Evolutionary conservation across 2,329 filamentous ascomycete species (phyloP).

Genomic region (Curvularia sp.): DNA sequence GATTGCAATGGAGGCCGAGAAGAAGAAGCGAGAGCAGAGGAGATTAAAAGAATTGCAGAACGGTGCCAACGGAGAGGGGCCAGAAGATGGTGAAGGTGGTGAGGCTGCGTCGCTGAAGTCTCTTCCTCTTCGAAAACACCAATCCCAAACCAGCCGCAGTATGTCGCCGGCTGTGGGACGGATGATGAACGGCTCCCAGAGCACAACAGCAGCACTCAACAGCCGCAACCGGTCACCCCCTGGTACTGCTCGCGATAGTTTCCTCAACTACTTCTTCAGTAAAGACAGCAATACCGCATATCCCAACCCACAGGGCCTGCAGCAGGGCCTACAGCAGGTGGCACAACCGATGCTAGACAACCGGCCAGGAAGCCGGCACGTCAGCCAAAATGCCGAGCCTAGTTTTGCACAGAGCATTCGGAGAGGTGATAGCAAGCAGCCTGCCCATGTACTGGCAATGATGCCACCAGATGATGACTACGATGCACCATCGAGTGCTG

Average conservation of each 20-base stretch:
- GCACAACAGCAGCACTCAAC: slow-evolving; percentile 71
- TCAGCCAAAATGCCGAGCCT: slow-evolving; percentile 79
- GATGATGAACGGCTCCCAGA: slow-evolving; percentile 65
- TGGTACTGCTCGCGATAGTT: slow-evolving; percentile 78
- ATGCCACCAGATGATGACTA: slow-evolving; percentile 55
- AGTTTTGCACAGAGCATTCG: slow-evolving; percentile 85
- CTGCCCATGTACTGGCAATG: slow-evolving; percentile 52
- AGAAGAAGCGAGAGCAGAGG: slow-evolving; percentile 82
- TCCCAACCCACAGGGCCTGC: slow-evolving; percentile 37
- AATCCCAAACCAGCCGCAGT: slow-evolving; percentile 71
- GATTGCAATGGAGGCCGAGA: slow-evolving; percentile 79
- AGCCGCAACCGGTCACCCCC: slow-evolving; percentile 67
- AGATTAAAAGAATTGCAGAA: slow-evolving; percentile 79
- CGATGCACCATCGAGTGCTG: slow-evolving; percentile 44
- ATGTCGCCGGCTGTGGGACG: slow-evolving; percentile 79
- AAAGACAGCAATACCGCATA: slow-evolving; percentile 75
- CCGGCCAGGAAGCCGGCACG: slow-evolving; percentile 66
- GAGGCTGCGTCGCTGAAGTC: slow-evolving; percentile 63
- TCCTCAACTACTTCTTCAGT: slow-evolving; percentile 98
- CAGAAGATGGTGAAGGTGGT: slow-evolving; percentile 68
- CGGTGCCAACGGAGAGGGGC: slow-evolving; percentile 63
- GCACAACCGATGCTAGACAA: slow-evolving; percentile 51
- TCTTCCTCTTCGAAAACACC: slow-evolving; percentile 67
- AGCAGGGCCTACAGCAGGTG: slow-evolving; percentile 47
- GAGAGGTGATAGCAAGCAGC: slow-evolving; percentile 66